Percentiles rank a stretch among this genome's conserved stretches.
Evolutionary conservation across 75 land plant species (phyloP).

Genomic region (Larix kaempferi): DNA sequence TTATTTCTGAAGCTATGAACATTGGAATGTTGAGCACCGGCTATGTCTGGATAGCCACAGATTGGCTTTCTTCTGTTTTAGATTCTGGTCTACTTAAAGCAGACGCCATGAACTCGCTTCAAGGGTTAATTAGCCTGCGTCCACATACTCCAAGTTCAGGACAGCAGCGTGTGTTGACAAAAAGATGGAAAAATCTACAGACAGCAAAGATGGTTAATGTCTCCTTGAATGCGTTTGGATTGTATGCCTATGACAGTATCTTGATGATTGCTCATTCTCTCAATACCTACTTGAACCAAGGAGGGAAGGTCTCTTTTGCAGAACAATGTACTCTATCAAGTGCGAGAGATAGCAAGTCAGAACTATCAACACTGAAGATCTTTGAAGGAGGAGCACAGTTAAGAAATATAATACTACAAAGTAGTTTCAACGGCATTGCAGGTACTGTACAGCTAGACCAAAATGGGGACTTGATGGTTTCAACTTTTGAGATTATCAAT

Average conservation of each 20-base stretch:
- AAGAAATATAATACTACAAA: constrained; percentile 1
- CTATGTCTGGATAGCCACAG: constrained; percentile 59
- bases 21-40: constrained; percentile 41
- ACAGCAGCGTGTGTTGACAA: constrained; percentile 22
- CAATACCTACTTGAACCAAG: background rate
- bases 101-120: constrained; percentile 38
- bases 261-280: constrained; percentile 52
- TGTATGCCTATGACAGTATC: constrained; percentile 83
- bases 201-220: constrained; percentile 3
- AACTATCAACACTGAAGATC: constrained; percentile 15
- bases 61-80: constrained; percentile 13
- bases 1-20: constrained; percentile 38
- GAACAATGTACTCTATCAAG: background rate
- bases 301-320: constrained; percentile 7
- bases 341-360: constrained; percentile 6
- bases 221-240: constrained; percentile 55
- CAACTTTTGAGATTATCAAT: constrained; percentile 21
- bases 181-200: constrained; percentile 42
- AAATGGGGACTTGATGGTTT: constrained; percentile 11
- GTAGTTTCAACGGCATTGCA: constrained; percentile 10
- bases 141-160: constrained; percentile 59
- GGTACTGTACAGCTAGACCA: constrained; percentile 4
- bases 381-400: constrained; percentile 13
- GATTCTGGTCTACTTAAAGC: constrained; percentile 22
- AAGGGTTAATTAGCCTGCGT: constrained; percentile 75